Percentiles rank a stretch among this genome's conserved stretches.
Conservation (phyloP, 1,139 yeast species). For the Yamadazyma dendronema region DNA sequence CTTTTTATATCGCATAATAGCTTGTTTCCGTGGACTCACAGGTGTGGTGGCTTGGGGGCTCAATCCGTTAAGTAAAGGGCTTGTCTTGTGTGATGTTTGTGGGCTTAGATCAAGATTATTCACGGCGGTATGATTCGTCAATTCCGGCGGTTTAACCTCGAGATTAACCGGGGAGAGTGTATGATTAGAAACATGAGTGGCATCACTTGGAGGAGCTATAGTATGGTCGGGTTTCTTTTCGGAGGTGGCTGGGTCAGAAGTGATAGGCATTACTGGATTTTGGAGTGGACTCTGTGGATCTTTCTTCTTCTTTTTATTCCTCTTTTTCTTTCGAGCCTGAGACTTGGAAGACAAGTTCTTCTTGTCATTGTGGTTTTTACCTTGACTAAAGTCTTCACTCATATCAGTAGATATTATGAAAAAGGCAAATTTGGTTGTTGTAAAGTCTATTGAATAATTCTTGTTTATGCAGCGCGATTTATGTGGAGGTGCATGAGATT, state of each 20-base stretch:
- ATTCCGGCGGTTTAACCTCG: slow-evolving; percentile 1
- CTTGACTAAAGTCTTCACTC: not conserved
- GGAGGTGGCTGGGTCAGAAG: too few species aligned
- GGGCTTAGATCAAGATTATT: slow-evolving; percentile 1
- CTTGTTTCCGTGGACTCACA: slow-evolving; percentile 40
- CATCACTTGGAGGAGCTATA: too few species aligned
- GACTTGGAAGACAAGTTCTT: not conserved
- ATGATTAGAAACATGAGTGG: not conserved
- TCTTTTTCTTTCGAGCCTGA: slow-evolving; percentile 7
- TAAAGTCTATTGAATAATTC: not conserved
- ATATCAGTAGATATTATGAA: not conserved
- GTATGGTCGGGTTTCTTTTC: too few species aligned
- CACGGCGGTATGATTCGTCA: not conserved
- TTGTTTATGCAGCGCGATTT: slow-evolving; percentile 1
- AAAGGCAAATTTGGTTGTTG: not conserved
- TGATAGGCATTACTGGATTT: too few species aligned
- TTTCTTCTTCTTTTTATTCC: slow-evolving; percentile 7
- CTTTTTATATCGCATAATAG: slow-evolving; percentile 39
- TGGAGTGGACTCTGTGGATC: not conserved
- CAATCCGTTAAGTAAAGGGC: not conserved
- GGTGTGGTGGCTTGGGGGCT: slow-evolving; percentile 4
- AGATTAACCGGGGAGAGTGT: not conserved
- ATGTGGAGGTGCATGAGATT: slow-evolving; percentile 3
- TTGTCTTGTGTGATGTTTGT: not conserved
- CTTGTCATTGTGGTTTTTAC: not conserved